Conservation (phyloP, 2,329 filamentous ascomycete genomes). For the Zelopaecilomyces penicillatus region DNA sequence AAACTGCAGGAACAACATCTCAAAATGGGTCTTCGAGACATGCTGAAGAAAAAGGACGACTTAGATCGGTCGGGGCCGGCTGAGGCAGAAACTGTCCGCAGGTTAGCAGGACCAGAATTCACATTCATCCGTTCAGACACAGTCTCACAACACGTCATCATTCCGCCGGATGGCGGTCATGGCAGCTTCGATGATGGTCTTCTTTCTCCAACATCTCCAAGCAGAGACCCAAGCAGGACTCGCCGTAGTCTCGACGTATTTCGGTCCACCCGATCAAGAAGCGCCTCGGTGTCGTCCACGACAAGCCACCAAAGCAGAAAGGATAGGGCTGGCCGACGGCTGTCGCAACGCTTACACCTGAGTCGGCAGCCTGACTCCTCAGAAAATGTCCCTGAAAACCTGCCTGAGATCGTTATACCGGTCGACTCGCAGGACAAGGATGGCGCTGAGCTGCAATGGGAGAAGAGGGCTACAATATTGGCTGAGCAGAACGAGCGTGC, state of each 20-base stretch:
- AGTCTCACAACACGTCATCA: slow-evolving; percentile 66
- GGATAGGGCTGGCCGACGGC: slow-evolving; percentile 31
- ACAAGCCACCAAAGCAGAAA: slow-evolving; percentile 28
- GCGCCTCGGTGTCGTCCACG: slow-evolving; percentile 36
- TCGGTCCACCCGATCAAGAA: slow-evolving; percentile 37
- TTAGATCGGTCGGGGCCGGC: slow-evolving; percentile 27
- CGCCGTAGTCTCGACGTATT: slow-evolving; percentile 40
- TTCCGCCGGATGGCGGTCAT: slow-evolving; percentile 45
- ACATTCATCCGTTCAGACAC: slow-evolving; percentile 83
- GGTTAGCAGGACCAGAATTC: slow-evolving; percentile 53
- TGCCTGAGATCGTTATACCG: slow-evolving; percentile 61
- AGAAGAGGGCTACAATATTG: slow-evolving; percentile 84
- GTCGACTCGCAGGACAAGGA: slow-evolving; percentile 36
- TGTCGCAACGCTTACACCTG: slow-evolving; percentile 67
- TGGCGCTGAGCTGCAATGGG: slow-evolving; percentile 67
- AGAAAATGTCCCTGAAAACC: slow-evolving; percentile 66
- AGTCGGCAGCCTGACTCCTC: slow-evolving; percentile 51
- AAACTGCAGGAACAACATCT: no score
- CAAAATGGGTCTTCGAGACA: slow-evolving; percentile 43
- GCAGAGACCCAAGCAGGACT: slow-evolving; percentile 20
- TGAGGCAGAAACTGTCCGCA: slow-evolving; percentile 28
- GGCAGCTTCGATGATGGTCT: slow-evolving; percentile 21
- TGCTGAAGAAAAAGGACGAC: slow-evolving; percentile 46
- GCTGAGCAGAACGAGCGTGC: slow-evolving; percentile 53
- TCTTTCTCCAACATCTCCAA: slow-evolving; percentile 18